Base-by-base conservation (phyloP, 305 asterid species). In the Fraxinus angustifolia region DNA sequence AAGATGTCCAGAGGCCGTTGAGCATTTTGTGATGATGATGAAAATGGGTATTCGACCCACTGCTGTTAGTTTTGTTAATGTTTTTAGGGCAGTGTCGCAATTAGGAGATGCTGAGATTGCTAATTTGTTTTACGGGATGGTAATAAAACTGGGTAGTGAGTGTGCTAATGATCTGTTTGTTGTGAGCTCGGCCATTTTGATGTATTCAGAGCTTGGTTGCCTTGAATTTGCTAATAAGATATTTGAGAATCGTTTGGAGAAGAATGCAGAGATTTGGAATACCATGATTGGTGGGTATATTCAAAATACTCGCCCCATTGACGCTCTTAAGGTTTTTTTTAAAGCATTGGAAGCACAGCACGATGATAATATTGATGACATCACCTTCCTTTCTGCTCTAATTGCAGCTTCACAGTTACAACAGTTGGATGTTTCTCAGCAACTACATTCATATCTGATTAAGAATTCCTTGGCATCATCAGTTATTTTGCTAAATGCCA, bases 251-350 rank as follows among this genome's bases (percentile, higher is more conserved):
- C 88, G 95, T 85, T 87, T 82, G 84, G 88, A 90, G 79, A 93
- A 87, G 87, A 95, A 93, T 78, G 88, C 89, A 3, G 98, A 93
- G 87, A 91, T 93, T 71, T 95, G 95, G 98, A 95, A 95, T 80
- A 85, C 97, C 50, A 90, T 93, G 93, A 90, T 95, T 19, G 91
- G 94, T 1, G 95, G 93, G 70, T 93, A 91, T 80, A 86, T 90
- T 80, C 91, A 88, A 85, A 93, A 90, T 76, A 87, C 84, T 73
- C 80, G 75, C 81, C 91, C 95, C 28, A 35, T 83, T 23, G 79
- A 84, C 50, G 97, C 97, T 4, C 89, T 93, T 34, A 87, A 92
- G 77, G 89, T 93, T 5, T 92, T 93, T 83, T 81, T 75, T 77
- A 28, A 83, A 81, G 98, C 92, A 72, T 58, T 93, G 83, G 90